Evolutionary conservation across 2,329 filamentous ascomycete species (phyloP).

Genomic region (Pseudocercospora fuligena): DNA sequence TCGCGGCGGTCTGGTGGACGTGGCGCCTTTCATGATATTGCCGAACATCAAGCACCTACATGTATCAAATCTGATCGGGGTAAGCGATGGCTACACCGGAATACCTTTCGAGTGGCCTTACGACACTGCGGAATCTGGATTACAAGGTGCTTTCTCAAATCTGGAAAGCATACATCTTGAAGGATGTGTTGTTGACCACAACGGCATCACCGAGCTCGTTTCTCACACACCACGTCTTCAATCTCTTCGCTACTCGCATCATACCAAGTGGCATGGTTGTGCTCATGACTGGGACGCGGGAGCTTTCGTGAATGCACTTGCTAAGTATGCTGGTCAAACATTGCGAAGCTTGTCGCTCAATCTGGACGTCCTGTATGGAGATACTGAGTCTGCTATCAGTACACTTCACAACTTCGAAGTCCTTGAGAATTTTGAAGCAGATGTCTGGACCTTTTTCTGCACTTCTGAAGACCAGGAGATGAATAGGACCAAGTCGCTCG

Average conservation of each 20-base stretch:
- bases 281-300: slow-evolving; percentile 17
- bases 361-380: slow-evolving; percentile 8
- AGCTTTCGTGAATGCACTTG: slow-evolving; percentile 14
- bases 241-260: slow-evolving; percentile 20
- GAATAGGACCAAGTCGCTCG: not conserved
- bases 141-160: not conserved
- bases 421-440: slow-evolving; percentile 13
- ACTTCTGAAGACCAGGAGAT: not conserved
- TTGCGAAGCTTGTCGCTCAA: slow-evolving; percentile 9
- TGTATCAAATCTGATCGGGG: slow-evolving; percentile 10
- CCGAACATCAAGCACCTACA: slow-evolving; percentile 17
- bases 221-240: slow-evolving; percentile 9
- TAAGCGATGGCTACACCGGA: slow-evolving; percentile 17
- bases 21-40: slow-evolving; percentile 16
- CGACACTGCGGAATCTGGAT: not conserved
- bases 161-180: slow-evolving; percentile 16
- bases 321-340: slow-evolving; percentile 3
- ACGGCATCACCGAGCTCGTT: slow-evolving; percentile 14
- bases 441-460: slow-evolving; percentile 2
- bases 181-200: slow-evolving; percentile 15
- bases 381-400: slow-evolving; percentile 10
- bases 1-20: slow-evolving; percentile 5
- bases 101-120: slow-evolving; percentile 15
- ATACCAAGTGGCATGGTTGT: slow-evolving; percentile 20
- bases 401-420: slow-evolving; percentile 13